phyloP scores from a whole-genome alignment of 176 grass and related monocot species.

The Phyllostachys edulis region DNA sequence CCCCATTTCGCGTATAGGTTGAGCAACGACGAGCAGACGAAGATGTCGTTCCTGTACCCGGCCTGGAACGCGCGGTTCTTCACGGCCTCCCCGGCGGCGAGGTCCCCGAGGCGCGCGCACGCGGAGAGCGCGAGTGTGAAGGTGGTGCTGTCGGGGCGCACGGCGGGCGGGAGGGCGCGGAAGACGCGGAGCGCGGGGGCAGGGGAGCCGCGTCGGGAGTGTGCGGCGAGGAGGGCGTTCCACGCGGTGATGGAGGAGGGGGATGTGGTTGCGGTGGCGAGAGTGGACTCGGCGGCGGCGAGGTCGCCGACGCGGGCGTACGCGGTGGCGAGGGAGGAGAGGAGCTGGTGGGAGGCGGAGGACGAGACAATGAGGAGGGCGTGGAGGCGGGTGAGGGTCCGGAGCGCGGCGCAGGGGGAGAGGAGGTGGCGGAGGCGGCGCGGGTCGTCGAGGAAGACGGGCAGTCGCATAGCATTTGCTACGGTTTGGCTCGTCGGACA shows the following conservation, averaged over 20 bases:
- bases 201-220: slow-evolving; percentile 31
- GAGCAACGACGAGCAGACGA: slow-evolving; percentile 63
- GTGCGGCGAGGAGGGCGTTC: slow-evolving; percentile 55
- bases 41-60: slow-evolving; percentile 47
- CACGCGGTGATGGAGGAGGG: slow-evolving; percentile 42
- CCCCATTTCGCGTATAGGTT: slow-evolving; percentile 54
- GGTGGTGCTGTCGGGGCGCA: slow-evolving; percentile 61
- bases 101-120: slow-evolving; percentile 47
- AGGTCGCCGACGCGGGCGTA: slow-evolving; percentile 54
- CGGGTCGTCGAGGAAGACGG: slow-evolving; percentile 28
- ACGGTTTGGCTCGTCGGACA: too few species aligned
- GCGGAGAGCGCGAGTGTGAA: slow-evolving; percentile 66
- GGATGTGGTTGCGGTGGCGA: neutral
- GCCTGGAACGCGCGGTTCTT: slow-evolving; percentile 25
- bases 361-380: slow-evolving; percentile 42
- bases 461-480: neutral
- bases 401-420: neutral
- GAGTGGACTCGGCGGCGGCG: slow-evolving; percentile 44
- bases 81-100: slow-evolving; percentile 37
- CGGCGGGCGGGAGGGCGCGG: slow-evolving; percentile 34
- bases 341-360: neutral
- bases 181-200: slow-evolving; percentile 47
- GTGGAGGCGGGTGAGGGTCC: slow-evolving; percentile 36
- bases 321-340: slow-evolving; percentile 33
- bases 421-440: slow-evolving; percentile 40